Conservation (phyloP, 31 red algal species). For the Bonnemaisonia californica region DNA sequence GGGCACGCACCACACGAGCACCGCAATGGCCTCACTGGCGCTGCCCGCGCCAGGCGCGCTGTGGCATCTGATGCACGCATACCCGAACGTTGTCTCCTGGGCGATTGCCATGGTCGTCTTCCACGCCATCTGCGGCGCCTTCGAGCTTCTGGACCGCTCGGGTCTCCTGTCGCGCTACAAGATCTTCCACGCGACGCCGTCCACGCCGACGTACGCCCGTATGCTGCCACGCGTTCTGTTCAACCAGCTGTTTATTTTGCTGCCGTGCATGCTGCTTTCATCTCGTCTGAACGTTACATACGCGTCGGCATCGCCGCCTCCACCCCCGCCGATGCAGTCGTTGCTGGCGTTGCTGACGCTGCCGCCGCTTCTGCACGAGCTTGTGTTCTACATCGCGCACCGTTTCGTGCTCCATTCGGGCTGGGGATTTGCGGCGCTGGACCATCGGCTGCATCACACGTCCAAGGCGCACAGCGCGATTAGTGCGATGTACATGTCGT, state of each 20-base stretch:
- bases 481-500: slow-evolving; percentile 85
- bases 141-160: slow-evolving; percentile 32
- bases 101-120: slow-evolving; percentile 34
- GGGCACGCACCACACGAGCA: too few species aligned
- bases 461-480: slow-evolving; percentile 72
- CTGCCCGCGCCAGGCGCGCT: too few species aligned
- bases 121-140: slow-evolving; percentile 22
- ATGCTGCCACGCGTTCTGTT: slow-evolving; percentile 79
- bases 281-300: slow-evolving; percentile 24
- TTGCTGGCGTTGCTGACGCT: slow-evolving; percentile 35
- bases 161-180: slow-evolving; percentile 17
- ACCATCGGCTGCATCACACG: slow-evolving; percentile 81
- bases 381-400: slow-evolving; percentile 86
- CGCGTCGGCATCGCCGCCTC: neutral
- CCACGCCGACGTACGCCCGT: slow-evolving; percentile 34
- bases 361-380: slow-evolving; percentile 78
- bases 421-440: slow-evolving; percentile 59
- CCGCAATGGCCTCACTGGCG: too few species aligned
- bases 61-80: neutral
- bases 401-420: slow-evolving; percentile 87
- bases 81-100: slow-evolving; percentile 24
- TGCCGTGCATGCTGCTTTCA: slow-evolving; percentile 68
- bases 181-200: slow-evolving; percentile 1
- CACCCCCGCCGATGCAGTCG: neutral
- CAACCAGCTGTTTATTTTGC: slow-evolving; percentile 84